These are phyloP conservation scores for Lachancea thermotolerans DNA, from an alignment of 805 yeast species.

Conservation along the genomic window DNA sequence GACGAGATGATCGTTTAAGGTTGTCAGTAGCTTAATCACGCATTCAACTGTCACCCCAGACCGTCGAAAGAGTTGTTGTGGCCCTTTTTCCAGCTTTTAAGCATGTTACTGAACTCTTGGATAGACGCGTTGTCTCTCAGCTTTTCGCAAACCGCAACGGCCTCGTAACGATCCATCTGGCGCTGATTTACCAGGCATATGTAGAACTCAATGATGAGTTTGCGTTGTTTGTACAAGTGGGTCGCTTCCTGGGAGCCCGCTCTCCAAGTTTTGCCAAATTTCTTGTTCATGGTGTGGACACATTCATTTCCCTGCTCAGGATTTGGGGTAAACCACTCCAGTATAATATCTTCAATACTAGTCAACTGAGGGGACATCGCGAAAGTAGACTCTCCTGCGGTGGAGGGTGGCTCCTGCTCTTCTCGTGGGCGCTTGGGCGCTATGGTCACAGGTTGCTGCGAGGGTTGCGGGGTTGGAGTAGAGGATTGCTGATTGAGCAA, in stretches of 20 bases:
- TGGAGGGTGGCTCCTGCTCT: conserved; percentile 3
- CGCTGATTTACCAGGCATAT: conserved; percentile 23
- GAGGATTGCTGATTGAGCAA: conserved; percentile 1
- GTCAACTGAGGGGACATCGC: conserved; percentile 15
- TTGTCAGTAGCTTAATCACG: not conserved
- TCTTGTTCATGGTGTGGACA: conserved; percentile 29
- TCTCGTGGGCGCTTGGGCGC: conserved; percentile 4
- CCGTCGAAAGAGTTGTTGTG: conserved; percentile 14
- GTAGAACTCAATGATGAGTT: conserved; percentile 28
- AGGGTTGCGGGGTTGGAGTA: conserved; percentile 3
- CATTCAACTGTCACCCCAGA: not conserved
- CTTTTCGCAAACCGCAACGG: conserved; percentile 23
- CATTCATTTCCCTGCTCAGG: conserved; percentile 23
- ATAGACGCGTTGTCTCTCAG: conserved; percentile 9
- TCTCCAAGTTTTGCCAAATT: conserved; percentile 27
- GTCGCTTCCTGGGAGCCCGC: conserved; percentile 9
- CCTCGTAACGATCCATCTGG: conserved; percentile 19
- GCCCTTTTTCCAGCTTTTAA: conserved; percentile 21
- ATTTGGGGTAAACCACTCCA: conserved; percentile 32
- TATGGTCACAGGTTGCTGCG: not conserved
- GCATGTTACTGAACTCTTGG: conserved; percentile 4
- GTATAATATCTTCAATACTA: conserved; percentile 23
- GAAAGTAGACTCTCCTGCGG: conserved; percentile 9
- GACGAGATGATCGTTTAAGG: not conserved
- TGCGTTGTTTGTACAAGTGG: conserved; percentile 23